Base-by-base conservation (phyloP, 108 stramenopile genomes). In the Chaetoceros tenuissimus region DNA sequence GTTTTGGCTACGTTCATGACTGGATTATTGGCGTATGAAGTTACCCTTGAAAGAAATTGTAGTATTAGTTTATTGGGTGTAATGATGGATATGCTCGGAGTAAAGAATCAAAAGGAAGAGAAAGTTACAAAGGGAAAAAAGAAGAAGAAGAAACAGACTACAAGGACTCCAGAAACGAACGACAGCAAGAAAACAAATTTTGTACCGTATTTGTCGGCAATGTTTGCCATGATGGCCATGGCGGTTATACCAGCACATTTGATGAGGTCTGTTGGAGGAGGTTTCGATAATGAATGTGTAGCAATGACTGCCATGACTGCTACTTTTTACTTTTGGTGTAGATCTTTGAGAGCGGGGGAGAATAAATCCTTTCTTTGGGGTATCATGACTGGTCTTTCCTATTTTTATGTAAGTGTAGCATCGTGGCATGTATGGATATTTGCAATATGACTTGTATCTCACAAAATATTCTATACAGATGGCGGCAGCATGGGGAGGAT, bases 401-500 rank as follows among this genome's bases (percentile, higher is more conserved):
- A 96, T 67, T 84, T 94, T 60, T 86, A 94, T 71, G 90, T 85
- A 79, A 79, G 82, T 29, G 79, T 81, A 10, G 24, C 28, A 26
- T 18, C 34, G 24, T 55, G 20, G 29, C 16, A 28, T 55, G 29
- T 8, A 28, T 5, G 34, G 5, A 5, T 10, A 40, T 40, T 40
- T 40, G 8, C 16, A 13, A 25, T 51, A 10, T 72, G 69, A 60
- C 66, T 62, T 55, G 71, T 69, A 64, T 5, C 34, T 40, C 13
- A 10, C 13, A 10, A 10, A 5, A 5, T 13, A 10, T 10, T 40
- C 13, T 40, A 5, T 40, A 10, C 13, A 40, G 61, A 96, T 98
- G 94, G 94, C 94, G 21, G 94, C 94, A 0, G 81, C 94, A 0
- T 98, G 96, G 97, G 96, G 95, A 29, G 96, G 98, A 2, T 99